Conservation (phyloP, 139 green algal genomes). For the Chlorella vulgaris region DNA sequence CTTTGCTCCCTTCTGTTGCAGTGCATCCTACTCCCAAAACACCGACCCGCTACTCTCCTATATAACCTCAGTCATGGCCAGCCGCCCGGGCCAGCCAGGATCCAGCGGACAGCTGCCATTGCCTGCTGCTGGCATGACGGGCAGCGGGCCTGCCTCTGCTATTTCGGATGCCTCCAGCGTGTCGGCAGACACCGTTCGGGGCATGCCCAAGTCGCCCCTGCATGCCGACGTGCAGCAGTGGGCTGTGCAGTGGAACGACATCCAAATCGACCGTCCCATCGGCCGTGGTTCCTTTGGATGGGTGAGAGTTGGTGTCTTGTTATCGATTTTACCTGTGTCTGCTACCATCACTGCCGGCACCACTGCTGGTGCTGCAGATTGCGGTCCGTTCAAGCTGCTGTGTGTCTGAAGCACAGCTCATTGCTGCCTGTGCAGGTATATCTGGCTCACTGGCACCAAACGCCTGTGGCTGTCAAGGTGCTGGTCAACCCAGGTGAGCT, state of each 20-base stretch:
- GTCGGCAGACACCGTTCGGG: too few species aligned
- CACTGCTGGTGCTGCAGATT: too few species aligned
- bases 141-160: too few species aligned
- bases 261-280: background rate
- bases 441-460: constrained; percentile 59
- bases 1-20: too few species aligned
- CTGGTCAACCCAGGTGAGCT: constrained; percentile 12
- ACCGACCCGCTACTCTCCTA: background rate
- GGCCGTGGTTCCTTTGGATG: background rate
- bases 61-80: background rate
- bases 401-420: background rate
- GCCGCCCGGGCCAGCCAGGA: background rate
- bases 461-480: constrained; percentile 63
- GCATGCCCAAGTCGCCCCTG: too few species aligned
- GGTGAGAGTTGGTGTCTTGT: too few species aligned
- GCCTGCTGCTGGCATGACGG: too few species aligned
- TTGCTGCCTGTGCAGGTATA: constrained; percentile 43
- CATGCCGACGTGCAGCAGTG: background rate
- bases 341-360: too few species aligned
- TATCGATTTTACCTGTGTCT: too few species aligned
- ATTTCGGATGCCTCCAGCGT: too few species aligned
- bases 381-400: background rate
- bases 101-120: background rate
- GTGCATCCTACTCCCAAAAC: background rate
- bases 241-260: background rate